These are phyloP conservation scores for Cadophora luteo-olivacea DNA, from an alignment of 2,329 filamentous ascomycete genomes.

Conservation along the genomic window DNA sequence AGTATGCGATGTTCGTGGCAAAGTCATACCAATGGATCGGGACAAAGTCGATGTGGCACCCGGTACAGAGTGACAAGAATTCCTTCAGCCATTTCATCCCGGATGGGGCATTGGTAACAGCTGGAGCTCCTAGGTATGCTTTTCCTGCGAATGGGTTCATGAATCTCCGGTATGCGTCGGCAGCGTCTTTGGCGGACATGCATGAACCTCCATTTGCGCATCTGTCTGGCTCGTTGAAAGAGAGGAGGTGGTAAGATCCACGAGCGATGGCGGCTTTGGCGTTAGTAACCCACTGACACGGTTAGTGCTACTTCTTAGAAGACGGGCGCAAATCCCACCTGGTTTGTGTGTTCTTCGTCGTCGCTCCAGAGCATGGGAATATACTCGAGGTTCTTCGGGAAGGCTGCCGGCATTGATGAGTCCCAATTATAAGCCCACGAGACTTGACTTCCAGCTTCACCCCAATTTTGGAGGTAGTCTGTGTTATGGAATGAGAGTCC, in stretches of 20 bases:
- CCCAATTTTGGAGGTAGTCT: conserved; percentile 30
- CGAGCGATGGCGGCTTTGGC: conserved; percentile 57
- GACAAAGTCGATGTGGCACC: conserved; percentile 51
- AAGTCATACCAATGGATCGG: conserved; percentile 55
- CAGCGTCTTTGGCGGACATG: conserved; percentile 41
- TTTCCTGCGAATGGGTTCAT: conserved; percentile 51
- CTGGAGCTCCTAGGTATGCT: conserved; percentile 51
- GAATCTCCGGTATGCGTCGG: conserved; percentile 47
- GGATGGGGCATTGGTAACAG: conserved; percentile 49
- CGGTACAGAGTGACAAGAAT: conserved; percentile 20
- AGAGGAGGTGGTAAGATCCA: conserved; percentile 63
- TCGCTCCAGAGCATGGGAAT: conserved; percentile 71
- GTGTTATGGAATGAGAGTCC: conserved; percentile 28
- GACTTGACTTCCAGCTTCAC: conserved; percentile 28
- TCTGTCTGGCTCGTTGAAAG: conserved; percentile 75
- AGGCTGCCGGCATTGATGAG: conserved; percentile 50
- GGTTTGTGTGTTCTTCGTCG: conserved; percentile 49
- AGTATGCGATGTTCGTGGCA: conserved; percentile 46
- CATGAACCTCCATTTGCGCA: conserved; percentile 33
- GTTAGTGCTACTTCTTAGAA: no score
- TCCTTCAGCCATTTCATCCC: conserved; percentile 22
- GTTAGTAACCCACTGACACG: conserved; percentile 40
- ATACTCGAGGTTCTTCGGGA: conserved; percentile 57
- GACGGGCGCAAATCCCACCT: conserved; percentile 29
- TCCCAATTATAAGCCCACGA: conserved; percentile 74